These are phyloP conservation scores for Detonula confervacea DNA, from an alignment of 352 stramenopile genomes.

Conservation along the genomic window DNA sequence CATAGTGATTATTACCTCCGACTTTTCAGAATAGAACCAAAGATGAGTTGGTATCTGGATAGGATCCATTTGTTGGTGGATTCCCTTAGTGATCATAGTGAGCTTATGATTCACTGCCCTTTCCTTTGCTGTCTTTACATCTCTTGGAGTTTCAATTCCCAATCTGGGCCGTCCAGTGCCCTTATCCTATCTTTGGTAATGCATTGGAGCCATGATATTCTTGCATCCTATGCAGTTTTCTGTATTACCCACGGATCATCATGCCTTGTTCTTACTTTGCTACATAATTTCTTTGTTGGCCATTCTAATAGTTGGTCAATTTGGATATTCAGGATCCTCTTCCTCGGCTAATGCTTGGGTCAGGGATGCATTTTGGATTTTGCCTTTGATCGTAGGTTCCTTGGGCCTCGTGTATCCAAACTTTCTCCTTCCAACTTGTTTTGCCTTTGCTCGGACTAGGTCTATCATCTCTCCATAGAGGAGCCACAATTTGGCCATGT, in stretches of 20 bases:
- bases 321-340: constrained; percentile 5
- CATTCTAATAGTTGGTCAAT: not conserved
- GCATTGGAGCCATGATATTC: constrained; percentile 12
- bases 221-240: not conserved
- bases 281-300: not conserved
- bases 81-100: constrained; percentile 2
- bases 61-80: not conserved
- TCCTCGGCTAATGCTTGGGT: no score
- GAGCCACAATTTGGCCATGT: no score
- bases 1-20: constrained; percentile 27
- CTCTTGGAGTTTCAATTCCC: constrained; percentile 16
- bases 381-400: not conserved
- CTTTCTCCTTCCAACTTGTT: constrained; percentile 1
- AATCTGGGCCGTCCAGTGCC: not conserved
- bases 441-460: constrained; percentile 3
- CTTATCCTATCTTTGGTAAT: not conserved
- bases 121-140: not conserved
- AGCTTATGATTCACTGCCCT: constrained; percentile 20
- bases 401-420: constrained; percentile 18
- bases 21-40: constrained; percentile 19
- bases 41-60: constrained; percentile 21
- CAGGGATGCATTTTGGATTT: not conserved
- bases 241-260: constrained; percentile 30
- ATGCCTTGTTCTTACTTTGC: not conserved
- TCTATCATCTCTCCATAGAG: no score